Conservation (phyloP, 2,329 filamentous ascomycete genomes). For the Fusarium sulawesiense region DNA sequence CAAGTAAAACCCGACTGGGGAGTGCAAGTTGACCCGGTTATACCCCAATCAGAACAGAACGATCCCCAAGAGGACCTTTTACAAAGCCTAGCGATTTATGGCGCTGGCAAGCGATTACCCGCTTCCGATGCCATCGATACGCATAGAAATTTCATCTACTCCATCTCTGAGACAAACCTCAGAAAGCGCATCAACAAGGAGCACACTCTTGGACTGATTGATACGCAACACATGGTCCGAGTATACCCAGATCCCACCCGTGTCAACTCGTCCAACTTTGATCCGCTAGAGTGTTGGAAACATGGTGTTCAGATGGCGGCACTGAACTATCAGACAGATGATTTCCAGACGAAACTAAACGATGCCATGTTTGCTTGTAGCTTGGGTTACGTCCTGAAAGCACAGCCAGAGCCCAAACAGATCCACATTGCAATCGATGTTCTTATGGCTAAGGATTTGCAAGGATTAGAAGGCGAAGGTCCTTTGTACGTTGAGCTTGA, state of each 20-base stretch:
- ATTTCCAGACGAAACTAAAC: conserved; percentile 10
- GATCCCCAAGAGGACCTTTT: not conserved
- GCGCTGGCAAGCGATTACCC: conserved; percentile 14
- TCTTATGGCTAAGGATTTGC: not conserved
- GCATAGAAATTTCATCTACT: conserved; percentile 20
- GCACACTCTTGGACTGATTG: not conserved
- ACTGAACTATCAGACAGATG: conserved; percentile 26
- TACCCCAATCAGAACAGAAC: no score
- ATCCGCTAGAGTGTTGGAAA: conserved; percentile 15
- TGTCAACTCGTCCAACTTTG: conserved; percentile 30
- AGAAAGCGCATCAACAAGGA: not conserved
- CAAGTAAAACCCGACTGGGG: not conserved
- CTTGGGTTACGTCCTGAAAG: conserved; percentile 10
- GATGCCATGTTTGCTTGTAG: conserved; percentile 19
- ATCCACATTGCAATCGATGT: conserved; percentile 6
- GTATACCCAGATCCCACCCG: conserved; percentile 28
- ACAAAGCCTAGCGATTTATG: conserved; percentile 23
- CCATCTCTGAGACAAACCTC: conserved; percentile 9
- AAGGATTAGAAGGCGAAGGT: rapidly evolving
- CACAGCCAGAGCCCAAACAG: not conserved
- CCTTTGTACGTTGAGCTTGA: not conserved
- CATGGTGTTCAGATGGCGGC: conserved; percentile 28
- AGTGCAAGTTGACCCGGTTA: no score
- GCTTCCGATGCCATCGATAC: not conserved
- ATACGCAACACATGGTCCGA: conserved; percentile 7